A percentile compares a stretch with the other conserved stretches of the same genome.
Evolutionary conservation across 139 green algal genomes (phyloP).

Genomic region (Pseudopediastrum boryanum): DNA sequence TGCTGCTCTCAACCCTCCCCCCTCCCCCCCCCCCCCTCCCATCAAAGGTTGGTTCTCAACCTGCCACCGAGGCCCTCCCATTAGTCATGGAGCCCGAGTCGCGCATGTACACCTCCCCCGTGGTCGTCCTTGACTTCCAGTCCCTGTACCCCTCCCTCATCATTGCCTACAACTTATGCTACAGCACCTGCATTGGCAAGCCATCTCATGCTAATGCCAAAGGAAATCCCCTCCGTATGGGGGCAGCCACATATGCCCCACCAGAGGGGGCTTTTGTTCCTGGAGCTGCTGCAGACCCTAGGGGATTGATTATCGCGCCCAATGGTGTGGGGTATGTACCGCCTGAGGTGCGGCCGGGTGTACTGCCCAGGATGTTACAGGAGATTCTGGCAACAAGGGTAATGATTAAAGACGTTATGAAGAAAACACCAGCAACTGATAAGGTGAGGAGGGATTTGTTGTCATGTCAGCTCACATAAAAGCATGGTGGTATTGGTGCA

Average conservation of each 20-base stretch:
- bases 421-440: slow-evolving; percentile 53
- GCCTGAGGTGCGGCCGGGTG: slow-evolving; percentile 65
- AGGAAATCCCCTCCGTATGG: slow-evolving; percentile 15
- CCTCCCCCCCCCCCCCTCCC: too few species aligned
- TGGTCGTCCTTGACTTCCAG: slow-evolving; percentile 98
- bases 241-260: slow-evolving; percentile 24
- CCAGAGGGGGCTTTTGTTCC: slow-evolving; percentile 8
- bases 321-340: slow-evolving; percentile 90
- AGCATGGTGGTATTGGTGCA: neutral
- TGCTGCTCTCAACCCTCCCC: too few species aligned
- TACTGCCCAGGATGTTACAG: slow-evolving; percentile 91
- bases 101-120: slow-evolving; percentile 81
- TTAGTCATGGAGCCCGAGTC: slow-evolving; percentile 97
- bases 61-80: slow-evolving; percentile 91
- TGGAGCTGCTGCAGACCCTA: slow-evolving; percentile 19
- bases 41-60: slow-evolving; percentile 89
- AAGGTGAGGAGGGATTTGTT: slow-evolving; percentile 35
- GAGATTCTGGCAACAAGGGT: slow-evolving; percentile 96
- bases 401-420: slow-evolving; percentile 96
- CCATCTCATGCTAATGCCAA: slow-evolving; percentile 54
- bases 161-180: slow-evolving; percentile 99
- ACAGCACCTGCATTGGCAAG: slow-evolving; percentile 84
- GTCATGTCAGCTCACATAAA: too few species aligned
- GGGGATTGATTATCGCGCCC: slow-evolving; percentile 73
- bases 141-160: slow-evolving; percentile 95